phyloP scores from a whole-genome alignment of 2,329 filamentous ascomycete genomes.

The Achaetomium macrosporum region DNA sequence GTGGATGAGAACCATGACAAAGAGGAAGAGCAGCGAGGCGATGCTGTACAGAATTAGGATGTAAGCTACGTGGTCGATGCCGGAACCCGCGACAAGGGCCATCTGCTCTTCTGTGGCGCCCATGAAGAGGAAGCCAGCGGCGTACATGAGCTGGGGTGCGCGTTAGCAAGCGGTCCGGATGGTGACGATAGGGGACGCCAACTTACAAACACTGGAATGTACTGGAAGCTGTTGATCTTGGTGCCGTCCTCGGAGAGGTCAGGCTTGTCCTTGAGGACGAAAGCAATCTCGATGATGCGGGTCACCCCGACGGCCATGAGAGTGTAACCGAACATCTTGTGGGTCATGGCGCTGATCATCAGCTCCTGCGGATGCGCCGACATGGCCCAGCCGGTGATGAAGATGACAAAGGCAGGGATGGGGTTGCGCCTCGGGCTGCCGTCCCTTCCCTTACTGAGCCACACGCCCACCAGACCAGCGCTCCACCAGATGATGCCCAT shows the following conservation, averaged over 20 bases:
- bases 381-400: constrained; percentile 95
- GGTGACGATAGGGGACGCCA: neutral
- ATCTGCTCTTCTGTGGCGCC: constrained; percentile 96
- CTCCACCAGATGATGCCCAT: constrained; percentile 99
- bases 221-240: constrained; percentile 59
- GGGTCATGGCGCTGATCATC: constrained; percentile 79
- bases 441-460: constrained; percentile 79
- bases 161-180: neutral
- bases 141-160: constrained; percentile 64
- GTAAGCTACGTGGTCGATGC: constrained; percentile 86
- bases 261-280: constrained; percentile 70
- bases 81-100: constrained; percentile 63
- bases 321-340: constrained; percentile 87
- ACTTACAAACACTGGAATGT: constrained; percentile 52
- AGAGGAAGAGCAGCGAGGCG: constrained; percentile 85
- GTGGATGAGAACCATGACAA: constrained; percentile 77
- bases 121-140: constrained; percentile 95
- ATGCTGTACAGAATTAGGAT: constrained; percentile 87
- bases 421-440: constrained; percentile 88
- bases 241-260: constrained; percentile 61
- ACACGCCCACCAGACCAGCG: constrained; percentile 83
- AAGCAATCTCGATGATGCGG: constrained; percentile 85
- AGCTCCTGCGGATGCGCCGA: constrained; percentile 81
- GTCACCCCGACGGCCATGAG: constrained; percentile 83
- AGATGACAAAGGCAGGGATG: constrained; percentile 82